Percentiles rank a stretch among this genome's conserved stretches.
Conservation (phyloP, 176 grass and related monocot species). For the Oryza officinalis region DNA sequence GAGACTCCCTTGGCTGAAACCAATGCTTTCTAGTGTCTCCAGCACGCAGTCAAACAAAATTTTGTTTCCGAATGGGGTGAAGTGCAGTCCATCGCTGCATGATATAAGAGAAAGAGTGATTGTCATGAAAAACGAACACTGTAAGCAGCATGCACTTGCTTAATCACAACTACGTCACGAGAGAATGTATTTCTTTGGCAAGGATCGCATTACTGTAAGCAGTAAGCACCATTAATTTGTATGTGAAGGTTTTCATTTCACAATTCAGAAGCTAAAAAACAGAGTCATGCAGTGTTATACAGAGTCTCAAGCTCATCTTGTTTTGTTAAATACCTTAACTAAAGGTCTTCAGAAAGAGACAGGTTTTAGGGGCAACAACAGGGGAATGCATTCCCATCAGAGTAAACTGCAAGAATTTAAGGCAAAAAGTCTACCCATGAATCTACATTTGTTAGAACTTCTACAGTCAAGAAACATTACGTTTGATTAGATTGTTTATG, state of each 20-base stretch:
- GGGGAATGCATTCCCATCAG: neutral
- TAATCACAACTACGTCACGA: neutral
- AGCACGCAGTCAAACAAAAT: conserved; percentile 66
- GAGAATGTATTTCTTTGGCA: neutral
- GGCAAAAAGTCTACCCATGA: neutral
- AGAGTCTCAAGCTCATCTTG: neutral
- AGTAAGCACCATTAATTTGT: too few relatives aligned
- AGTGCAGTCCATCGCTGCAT: conserved; percentile 78
- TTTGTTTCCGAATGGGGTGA: conserved; percentile 65
- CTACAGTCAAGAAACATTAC: neutral
- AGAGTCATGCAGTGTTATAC: neutral
- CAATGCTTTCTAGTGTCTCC: conserved; percentile 49
- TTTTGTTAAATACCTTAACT: neutral
- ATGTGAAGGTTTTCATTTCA: neutral
- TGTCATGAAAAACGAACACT: neutral
- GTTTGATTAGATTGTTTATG: neutral
- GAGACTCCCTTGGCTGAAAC: conserved; percentile 52
- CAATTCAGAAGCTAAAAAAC: conserved; percentile 3
- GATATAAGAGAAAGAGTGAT: neutral
- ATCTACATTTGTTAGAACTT: neutral
- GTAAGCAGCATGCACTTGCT: neutral
- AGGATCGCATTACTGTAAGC: neutral
- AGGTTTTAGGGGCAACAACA: neutral
- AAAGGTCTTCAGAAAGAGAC: neutral
- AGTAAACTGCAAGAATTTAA: neutral